These are phyloP conservation scores for Coemansia sp. DNA, from an alignment of 192 early-diverging fungal species.

Conservation along the genomic window DNA sequence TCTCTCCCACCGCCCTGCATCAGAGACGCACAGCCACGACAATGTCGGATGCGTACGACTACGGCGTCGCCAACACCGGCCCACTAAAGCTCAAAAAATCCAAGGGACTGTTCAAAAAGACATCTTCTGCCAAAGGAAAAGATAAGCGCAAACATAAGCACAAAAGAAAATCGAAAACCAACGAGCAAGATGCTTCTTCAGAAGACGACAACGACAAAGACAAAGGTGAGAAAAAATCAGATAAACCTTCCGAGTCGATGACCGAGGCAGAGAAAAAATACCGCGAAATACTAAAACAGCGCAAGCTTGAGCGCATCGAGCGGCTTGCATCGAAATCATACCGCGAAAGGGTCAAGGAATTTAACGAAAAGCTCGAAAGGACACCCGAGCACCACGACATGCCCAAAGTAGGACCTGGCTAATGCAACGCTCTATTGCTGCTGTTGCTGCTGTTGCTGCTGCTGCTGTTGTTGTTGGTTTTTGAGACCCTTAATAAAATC, in stretches of 20 bases:
- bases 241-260: neutral
- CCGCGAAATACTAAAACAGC: slow-evolving; percentile 21
- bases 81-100: slow-evolving; percentile 38
- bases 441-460: neutral
- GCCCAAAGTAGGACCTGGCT: slow-evolving; percentile 47
- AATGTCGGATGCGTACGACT: slow-evolving; percentile 46
- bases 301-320: slow-evolving; percentile 45
- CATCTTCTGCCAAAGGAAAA: neutral
- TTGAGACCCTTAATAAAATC: slow-evolving; percentile 45
- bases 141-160: slow-evolving; percentile 8
- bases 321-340: slow-evolving; percentile 45
- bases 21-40: too few species aligned
- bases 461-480: slow-evolving; percentile 3
- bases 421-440: neutral
- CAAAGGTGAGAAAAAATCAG: neutral
- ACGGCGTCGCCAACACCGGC: slow-evolving; percentile 35
- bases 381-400: slow-evolving; percentile 70
- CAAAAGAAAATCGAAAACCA: neutral
- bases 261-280: slow-evolving; percentile 36
- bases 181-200: neutral
- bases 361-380: slow-evolving; percentile 62
- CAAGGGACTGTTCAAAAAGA: slow-evolving; percentile 28
- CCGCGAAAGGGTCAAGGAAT: slow-evolving; percentile 56
- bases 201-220: neutral
- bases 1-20: too few species aligned